Percentiles rank a stretch among this genome's conserved stretches.
phyloP scores from a whole-genome alignment of 2,329 filamentous ascomycete species.

The Colletotrichum paranaense region DNA sequence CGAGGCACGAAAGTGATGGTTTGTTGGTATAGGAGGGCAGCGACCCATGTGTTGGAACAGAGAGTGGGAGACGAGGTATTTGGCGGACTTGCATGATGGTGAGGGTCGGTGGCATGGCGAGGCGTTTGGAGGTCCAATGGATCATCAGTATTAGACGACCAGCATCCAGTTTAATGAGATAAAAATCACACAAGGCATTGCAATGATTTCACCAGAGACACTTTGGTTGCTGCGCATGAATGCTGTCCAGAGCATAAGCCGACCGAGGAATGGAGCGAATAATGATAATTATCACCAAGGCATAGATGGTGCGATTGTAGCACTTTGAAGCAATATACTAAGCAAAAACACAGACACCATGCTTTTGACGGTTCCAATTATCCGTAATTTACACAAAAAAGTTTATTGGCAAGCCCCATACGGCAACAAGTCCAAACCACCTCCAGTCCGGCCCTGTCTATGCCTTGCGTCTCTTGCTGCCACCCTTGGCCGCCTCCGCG shows the following conservation, averaged over 20 bases:
- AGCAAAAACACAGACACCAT: not conserved
- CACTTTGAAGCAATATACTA: not conserved
- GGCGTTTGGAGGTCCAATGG: slow-evolving; percentile 13
- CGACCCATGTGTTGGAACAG: not conserved
- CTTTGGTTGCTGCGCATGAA: not conserved
- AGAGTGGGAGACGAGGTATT: not conserved
- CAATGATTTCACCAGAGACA: not conserved
- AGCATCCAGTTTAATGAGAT: not conserved
- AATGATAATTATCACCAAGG: not conserved
- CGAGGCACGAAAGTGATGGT: not conserved
- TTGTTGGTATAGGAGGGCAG: not conserved
- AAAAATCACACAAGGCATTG: not conserved
- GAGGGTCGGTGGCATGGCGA: slow-evolving; percentile 12
- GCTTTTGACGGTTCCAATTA: not conserved
- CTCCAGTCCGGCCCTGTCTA: slow-evolving; percentile 35
- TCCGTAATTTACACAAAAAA: not conserved
- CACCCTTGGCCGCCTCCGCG: slow-evolving; percentile 52
- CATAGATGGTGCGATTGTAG: not conserved
- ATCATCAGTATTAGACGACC: not conserved
- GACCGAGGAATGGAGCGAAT: not conserved
- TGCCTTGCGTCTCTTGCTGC: slow-evolving; percentile 59
- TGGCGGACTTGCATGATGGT: not conserved
- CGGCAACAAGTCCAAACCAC: not conserved
- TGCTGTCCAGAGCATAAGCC: not conserved
- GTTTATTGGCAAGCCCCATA: not conserved